Base-by-base conservation (phyloP, 2,329 filamentous ascomycete species). In the Albifimbria verrucaria region DNA sequence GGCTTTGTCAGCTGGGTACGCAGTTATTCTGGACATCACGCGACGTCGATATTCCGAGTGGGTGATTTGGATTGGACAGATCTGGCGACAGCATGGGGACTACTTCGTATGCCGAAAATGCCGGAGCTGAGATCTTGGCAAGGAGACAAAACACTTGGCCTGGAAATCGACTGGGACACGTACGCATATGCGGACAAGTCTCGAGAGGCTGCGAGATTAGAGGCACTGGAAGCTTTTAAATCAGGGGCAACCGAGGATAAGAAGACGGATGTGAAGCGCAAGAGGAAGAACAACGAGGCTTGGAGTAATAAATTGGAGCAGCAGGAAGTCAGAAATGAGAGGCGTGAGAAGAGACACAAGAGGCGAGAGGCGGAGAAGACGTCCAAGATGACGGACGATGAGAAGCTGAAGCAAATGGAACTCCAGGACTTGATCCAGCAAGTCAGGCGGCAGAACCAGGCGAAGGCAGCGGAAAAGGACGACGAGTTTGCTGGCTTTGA, bases 1-100 rank as follows among this genome's bases (percentile, higher is more conserved):
- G 94, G 87, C 1, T 97, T 99, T 62, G 93, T 97, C 21, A 93
- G 89, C 65, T 97, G 92, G 89, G 85, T 96, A 1, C 85, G 92
- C 66, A 89, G 90, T 60, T 97, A 97, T 73, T 89, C 85, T 66
- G 95, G 94, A 64, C 94, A 97, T 65, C 86, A 92, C 59, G 92
- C 93, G 1, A 87, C 85, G 55, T 95, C 91, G 64, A 97, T 99
- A 60, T 99, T 99, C 76, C 85, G 89, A 11, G 77, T 91, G 2
- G 70, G 79, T 3, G 91, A 95, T 63, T 78, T 97, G 17, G 87
- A 96, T 68, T 99, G 94, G 94, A 74, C 80, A 5, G 88, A 92
- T 50, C 78, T 94, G 1, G 93, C 86, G 1, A 78, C 84, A 51
- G 89, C 88, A 1, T 99, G 93, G 90, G 94, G 90, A 2, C 77